Base-by-base conservation (phyloP, 352 stramenopile species). In the Phytopythium oedochilum region DNA sequence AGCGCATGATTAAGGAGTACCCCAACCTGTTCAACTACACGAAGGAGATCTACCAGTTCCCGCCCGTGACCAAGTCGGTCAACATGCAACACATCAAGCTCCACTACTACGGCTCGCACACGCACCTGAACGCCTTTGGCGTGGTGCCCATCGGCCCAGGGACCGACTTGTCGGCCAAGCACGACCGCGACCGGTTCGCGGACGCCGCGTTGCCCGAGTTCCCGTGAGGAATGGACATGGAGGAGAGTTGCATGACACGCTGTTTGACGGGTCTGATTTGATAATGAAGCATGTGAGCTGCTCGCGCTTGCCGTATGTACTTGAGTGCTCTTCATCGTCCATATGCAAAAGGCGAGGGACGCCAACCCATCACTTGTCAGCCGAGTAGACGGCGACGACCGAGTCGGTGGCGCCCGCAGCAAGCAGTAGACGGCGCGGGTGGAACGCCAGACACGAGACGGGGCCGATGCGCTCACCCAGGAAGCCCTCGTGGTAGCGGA, bases 81-180 rank as follows among this genome's bases (percentile, higher is more conserved):
- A 88, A 98, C 67, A 98, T 99, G 85, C 73, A 97, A 45, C 94
- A 99, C 61, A 98, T 99, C 71, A 98, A 98, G 75, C 70, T 86
- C 23, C 95, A 99, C 75, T 99, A 99, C 75, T 99, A 96, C 67
- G 89, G 80, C 29, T 97, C 83, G 20, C 95, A 99, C 73, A 91
- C 89, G 38, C 74, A 89, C 48, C 77, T 98, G 25, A 99, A 99
- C 75, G 63, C 81, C 35, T 98, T 88, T 49, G 91, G 88, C 39
- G 97, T 99, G 64, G 75, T 99, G 36, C 93, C 96, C 0, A 75
- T 75, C 42, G 91, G 94, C 18, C 72, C 77, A 2, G 71, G 87
- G 43, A 64, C 61, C 12, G 66, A 91, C 61, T 71, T 76, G 36
- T 64, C 52, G 28, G 64, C 61, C 26, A 78, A 75, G 59, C 83